Conservation (phyloP, 148 eudicot species). For the Vaccinium corymbosum region DNA sequence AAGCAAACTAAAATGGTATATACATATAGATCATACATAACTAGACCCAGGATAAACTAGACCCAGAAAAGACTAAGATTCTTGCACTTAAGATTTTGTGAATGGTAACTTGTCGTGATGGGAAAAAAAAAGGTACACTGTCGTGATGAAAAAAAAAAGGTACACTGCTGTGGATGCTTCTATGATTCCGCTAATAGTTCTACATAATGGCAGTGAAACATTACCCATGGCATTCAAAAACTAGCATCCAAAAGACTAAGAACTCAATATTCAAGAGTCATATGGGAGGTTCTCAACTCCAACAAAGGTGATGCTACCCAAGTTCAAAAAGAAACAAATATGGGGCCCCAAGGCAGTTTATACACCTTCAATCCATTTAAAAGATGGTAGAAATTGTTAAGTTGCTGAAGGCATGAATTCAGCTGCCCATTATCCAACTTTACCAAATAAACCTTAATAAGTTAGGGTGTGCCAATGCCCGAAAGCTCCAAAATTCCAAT, state of each 20-base stretch:
- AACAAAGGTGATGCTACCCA: background rate
- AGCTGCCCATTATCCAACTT: background rate
- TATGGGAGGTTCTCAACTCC: background rate
- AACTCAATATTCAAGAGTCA: background rate
- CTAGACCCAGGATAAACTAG: background rate
- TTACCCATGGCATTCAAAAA: background rate
- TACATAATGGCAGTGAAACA: background rate
- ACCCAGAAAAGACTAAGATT: background rate
- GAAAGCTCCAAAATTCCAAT: background rate
- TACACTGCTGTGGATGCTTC: background rate
- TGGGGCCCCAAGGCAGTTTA: background rate
- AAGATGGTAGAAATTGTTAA: background rate
- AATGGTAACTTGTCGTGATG: too few species aligned
- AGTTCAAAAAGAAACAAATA: background rate
- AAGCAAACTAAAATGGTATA: background rate
- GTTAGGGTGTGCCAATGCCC: background rate
- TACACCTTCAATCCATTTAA: constrained; percentile 1
- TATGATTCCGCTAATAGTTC: background rate
- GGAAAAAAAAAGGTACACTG: too few species aligned
- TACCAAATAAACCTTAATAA: background rate
- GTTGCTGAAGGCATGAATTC: background rate
- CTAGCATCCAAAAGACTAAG: background rate
- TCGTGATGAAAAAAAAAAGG: too few species aligned
- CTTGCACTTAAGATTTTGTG: background rate
- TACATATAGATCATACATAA: background rate